A percentile compares a stretch with the other conserved stretches of the same genome.
These are phyloP conservation scores for Soucietia sequanensis DNA, from an alignment of 805 yeast species.

Conservation along the genomic window DNA sequence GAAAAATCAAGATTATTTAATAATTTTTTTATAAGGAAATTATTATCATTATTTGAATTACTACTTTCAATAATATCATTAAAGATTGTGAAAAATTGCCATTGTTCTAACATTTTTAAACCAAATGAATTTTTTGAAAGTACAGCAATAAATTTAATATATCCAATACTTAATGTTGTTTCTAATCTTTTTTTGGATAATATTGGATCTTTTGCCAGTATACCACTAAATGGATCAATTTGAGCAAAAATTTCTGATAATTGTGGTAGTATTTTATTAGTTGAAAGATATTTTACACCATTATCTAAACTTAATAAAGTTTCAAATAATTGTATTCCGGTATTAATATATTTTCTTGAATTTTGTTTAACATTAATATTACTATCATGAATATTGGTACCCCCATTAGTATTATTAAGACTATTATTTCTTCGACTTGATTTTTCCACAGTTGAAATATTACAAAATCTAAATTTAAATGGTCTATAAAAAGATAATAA, in stretches of 20 bases:
- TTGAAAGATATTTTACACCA: slow-evolving; percentile 65
- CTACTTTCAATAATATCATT: slow-evolving; percentile 63
- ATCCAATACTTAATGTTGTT: slow-evolving; percentile 70
- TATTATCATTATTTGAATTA: slow-evolving; percentile 26
- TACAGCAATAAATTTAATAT: slow-evolving; percentile 74
- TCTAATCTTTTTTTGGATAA: slow-evolving; percentile 60
- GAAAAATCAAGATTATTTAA: slow-evolving; percentile 62
- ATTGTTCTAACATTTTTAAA: slow-evolving; percentile 63
- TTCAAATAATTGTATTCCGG: slow-evolving; percentile 74
- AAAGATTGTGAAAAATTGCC: slow-evolving; percentile 82
- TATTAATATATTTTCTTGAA: slow-evolving; percentile 57
- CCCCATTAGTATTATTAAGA: no score
- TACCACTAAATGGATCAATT: slow-evolving; percentile 75
- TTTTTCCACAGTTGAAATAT: slow-evolving; percentile 28
- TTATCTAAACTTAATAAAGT: slow-evolving; percentile 59
- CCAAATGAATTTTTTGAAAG: slow-evolving; percentile 64
- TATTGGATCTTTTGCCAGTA: slow-evolving; percentile 70
- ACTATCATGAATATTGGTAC: no score
- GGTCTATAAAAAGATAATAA: slow-evolving; percentile 88
- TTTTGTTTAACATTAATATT: slow-evolving; percentile 16
- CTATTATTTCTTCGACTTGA: slow-evolving; percentile 50
- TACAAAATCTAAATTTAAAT: slow-evolving; percentile 73
- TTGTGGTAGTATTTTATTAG: slow-evolving; percentile 81
- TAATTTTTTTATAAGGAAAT: slow-evolving; percentile 55
- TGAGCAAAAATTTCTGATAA: slow-evolving; percentile 87